Evolutionary conservation across 192 early-diverging fungal species (phyloP), one percentile per base, ranked within the genome.

Genomic region (Physocladia obscura): DNA sequence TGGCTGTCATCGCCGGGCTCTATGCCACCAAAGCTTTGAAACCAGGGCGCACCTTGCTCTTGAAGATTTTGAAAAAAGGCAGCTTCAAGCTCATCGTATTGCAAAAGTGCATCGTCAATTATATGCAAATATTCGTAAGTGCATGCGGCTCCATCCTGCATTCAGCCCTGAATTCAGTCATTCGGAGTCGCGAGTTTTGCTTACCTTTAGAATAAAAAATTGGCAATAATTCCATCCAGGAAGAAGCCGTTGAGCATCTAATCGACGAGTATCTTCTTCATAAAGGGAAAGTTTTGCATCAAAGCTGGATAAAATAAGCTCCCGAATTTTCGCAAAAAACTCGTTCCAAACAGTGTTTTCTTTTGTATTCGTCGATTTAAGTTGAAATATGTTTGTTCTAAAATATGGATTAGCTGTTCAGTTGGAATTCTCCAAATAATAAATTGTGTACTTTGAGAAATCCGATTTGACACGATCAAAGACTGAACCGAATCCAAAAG

Each of bases 171-270:
- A 44, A 44, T 36, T 60, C 36, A 27, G 8, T 4, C 29, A 37
- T 55, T 26, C 57, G 31, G 3, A 3, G n/a, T n/a, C n/a, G n/a
- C n/a, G n/a, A n/a, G n/a, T n/a, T 13, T 4, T 5, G 21, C 47
- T 19, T 57, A 90, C 88, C 78, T 99, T 99, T 55, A 96, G 74
- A 48, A 97, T 88, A 74, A 99, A 99, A 75, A 94, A 98, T 49
- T 86, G 89, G 76, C 96, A 98, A 77, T 97, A 99, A 76, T 99
- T 99, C 97, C 97, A 99, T 0, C 97, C 97, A 4, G 96, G 95
- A 78, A 98, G 86, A 59, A 95, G 82, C 49, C 97, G 79, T 74
- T 97, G 95, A 30, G 91, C 86, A 51, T 99, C 97, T 49, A 97
- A 67, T 24, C 91, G 81, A 4, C 93, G 79, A 22, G 92, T 94